Evolutionary conservation across 2,329 filamentous ascomycete genomes (phyloP).

Genomic region (Penicillium oxalicum): DNA sequence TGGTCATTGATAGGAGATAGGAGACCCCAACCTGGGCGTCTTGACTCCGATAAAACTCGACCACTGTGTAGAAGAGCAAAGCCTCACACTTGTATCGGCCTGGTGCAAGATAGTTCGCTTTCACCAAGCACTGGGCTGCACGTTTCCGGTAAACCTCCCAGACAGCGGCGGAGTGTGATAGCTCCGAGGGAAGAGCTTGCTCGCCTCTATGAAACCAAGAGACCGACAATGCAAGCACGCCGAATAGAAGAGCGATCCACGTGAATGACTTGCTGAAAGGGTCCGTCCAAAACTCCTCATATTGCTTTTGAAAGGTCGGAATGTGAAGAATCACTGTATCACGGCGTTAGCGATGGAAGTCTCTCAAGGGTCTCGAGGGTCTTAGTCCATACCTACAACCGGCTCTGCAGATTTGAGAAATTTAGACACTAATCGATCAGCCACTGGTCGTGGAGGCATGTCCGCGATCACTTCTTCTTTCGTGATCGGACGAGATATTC

Average conservation of each 20-base stretch:
- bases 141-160: slow-evolving; percentile 47
- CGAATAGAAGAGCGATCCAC: slow-evolving; percentile 30
- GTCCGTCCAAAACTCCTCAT: slow-evolving; percentile 28
- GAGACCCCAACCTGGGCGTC: slow-evolving; percentile 48
- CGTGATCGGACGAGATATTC: slow-evolving; percentile 18
- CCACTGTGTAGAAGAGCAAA: slow-evolving; percentile 25
- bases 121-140: slow-evolving; percentile 29
- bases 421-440: slow-evolving; percentile 31
- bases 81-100: slow-evolving; percentile 31
- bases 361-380: background rate
- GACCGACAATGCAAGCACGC: slow-evolving; percentile 24
- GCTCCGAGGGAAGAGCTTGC: slow-evolving; percentile 19
- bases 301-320: slow-evolving; percentile 30
- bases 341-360: background rate
- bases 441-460: slow-evolving; percentile 25
- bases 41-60: slow-evolving; percentile 27
- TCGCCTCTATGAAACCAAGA: slow-evolving; percentile 21
- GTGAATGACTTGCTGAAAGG: slow-evolving; percentile 24
- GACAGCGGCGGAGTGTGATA: slow-evolving; percentile 12
- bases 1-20: slow-evolving; percentile 50
- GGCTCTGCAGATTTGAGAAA: slow-evolving; percentile 32
- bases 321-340: slow-evolving; percentile 25
- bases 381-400: slow-evolving; percentile 20
- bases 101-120: slow-evolving; percentile 29
- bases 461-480: slow-evolving; percentile 31